Percentiles rank a stretch among this genome's conserved stretches.
phyloP scores from a whole-genome alignment of 257 asterid genomes.

The Nicotiana obtusifolia region DNA sequence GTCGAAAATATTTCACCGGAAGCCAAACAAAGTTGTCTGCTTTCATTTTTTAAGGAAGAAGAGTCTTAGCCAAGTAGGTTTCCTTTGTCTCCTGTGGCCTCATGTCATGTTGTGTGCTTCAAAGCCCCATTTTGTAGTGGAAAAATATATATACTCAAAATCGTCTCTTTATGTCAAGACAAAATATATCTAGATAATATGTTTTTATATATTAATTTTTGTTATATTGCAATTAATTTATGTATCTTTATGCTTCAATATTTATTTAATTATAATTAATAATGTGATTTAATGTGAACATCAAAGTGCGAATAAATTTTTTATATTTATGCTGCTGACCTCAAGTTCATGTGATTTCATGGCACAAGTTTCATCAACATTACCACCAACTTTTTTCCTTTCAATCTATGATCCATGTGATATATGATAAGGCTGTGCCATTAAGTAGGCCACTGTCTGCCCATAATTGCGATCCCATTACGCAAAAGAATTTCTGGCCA shows the following conservation, averaged over 20 bases:
- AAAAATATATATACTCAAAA: not conserved
- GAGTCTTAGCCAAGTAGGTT: not conserved
- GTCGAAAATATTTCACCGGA: not conserved
- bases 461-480: not conserved
- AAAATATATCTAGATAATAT: not conserved
- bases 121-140: not conserved
- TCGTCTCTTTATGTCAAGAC: not conserved
- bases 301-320: not conserved
- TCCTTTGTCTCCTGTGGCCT: not conserved
- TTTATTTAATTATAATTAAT: too few species aligned
- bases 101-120: not conserved
- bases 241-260: too few species aligned
- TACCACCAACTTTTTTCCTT: not conserved
- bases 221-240: not conserved
- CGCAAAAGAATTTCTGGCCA: not conserved
- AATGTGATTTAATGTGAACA: too few species aligned
- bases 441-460: not conserved
- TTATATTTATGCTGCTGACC: not conserved
- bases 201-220: not conserved
- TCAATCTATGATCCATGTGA: not conserved
- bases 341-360: not conserved
- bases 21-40: not conserved
- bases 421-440: not conserved
- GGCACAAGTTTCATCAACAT: not conserved
- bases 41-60: not conserved